A percentile compares a stretch with the other conserved stretches of the same genome.
Conservation (phyloP, 2,329 filamentous ascomycete species). For the Calonectria pseudoturangicola region DNA sequence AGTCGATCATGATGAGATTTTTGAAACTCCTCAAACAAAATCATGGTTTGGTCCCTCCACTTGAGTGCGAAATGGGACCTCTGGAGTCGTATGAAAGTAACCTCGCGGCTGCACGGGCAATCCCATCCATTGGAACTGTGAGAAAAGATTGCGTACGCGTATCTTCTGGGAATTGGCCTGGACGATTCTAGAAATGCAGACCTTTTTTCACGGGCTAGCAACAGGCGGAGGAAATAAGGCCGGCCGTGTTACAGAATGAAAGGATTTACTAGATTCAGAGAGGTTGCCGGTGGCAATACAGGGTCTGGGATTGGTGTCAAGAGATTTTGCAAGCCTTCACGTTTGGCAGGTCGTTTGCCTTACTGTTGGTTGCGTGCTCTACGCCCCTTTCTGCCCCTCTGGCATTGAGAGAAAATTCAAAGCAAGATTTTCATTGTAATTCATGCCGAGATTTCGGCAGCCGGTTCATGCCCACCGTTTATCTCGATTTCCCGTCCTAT, state of each 20-base stretch:
- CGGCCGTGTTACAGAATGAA: slow-evolving; percentile 11
- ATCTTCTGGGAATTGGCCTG: not conserved
- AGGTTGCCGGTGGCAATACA: not conserved
- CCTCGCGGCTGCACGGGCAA: not conserved
- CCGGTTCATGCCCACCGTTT: not conserved
- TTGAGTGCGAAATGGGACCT: not conserved
- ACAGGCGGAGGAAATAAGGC: slow-evolving; percentile 33
- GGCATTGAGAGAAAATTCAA: not conserved
- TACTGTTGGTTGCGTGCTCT: too few species aligned
- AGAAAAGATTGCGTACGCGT: not conserved
- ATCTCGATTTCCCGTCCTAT: slow-evolving; percentile 13
- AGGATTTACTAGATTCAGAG: not conserved
- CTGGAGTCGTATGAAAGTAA: slow-evolving; percentile 11
- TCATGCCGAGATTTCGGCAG: slow-evolving; percentile 11
- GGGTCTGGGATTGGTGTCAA: not conserved
- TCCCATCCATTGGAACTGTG: not conserved
- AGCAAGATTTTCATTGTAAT: not conserved
- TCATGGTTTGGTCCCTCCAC: slow-evolving; percentile 15
- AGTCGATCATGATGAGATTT: slow-evolving; percentile 20
- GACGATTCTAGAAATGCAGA: slow-evolving; percentile 15
- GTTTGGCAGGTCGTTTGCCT: not conserved
- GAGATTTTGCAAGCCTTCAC: not conserved
- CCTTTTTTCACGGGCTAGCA: slow-evolving; percentile 3
- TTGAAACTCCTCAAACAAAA: slow-evolving; percentile 34
- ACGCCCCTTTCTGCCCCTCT: too few species aligned